Percentiles rank a stretch among this genome's conserved stretches.
phyloP scores from a whole-genome alignment of 345 rosid species.

The Bruguiera sexangula region DNA sequence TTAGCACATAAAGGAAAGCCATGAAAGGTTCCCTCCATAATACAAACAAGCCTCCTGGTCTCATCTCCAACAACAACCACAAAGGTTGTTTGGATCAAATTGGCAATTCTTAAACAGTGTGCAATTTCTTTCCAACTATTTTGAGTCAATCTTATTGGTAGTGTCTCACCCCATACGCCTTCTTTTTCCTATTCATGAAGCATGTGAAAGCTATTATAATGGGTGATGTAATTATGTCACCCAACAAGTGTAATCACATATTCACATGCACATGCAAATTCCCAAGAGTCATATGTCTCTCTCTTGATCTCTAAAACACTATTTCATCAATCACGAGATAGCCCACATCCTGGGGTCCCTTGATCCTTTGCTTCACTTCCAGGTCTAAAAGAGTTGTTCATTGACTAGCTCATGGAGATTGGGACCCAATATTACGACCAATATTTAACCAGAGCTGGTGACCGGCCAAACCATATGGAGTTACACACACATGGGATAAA shows the following conservation, averaged over 20 bases:
- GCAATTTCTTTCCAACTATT: neutral
- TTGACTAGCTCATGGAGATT: neutral
- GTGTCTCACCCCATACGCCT: neutral
- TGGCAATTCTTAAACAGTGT: slow-evolving; percentile 8
- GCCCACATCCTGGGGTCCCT: neutral
- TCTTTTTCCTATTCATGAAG: neutral
- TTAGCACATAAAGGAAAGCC: neutral
- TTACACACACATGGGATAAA: neutral
- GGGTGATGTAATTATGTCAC: slow-evolving; percentile 3
- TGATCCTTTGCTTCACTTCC: neutral
- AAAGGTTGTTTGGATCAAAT: neutral
- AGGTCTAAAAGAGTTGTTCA: neutral
- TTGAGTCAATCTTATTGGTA: neutral
- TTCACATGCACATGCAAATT: neutral
- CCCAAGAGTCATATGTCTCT: neutral
- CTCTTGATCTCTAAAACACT: neutral
- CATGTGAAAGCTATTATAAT: slow-evolving; percentile 5
- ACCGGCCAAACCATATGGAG: neutral
- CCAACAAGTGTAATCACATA: neutral
- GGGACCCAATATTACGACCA: neutral
- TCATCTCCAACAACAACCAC: slow-evolving; percentile 4
- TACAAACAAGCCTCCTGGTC: neutral
- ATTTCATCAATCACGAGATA: no score
- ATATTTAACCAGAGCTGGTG: neutral
- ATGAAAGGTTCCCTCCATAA: neutral